Base-by-base conservation (phyloP, 176 grass and related monocot species). In the Tillandsia fasciculata region DNA sequence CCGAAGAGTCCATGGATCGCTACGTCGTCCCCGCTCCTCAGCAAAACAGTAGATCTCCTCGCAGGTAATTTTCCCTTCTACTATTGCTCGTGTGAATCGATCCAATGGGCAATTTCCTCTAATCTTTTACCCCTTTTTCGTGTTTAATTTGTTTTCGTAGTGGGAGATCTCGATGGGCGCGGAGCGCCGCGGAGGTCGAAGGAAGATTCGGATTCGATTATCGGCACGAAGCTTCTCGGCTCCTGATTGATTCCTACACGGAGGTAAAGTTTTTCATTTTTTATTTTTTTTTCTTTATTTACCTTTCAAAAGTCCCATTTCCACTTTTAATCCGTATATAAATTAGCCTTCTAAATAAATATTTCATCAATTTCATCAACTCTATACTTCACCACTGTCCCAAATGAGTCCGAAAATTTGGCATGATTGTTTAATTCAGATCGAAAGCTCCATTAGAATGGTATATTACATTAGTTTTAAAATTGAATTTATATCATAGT, bases 151-250 rank as follows among this genome's bases (percentile, higher is more conserved):
- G 23, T 18, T 77, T 18, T 15, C 15, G 26, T 10, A 56, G 52
- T 53, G 27, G 13, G 49, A 76, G 75, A 33, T 42, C 52, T 63
- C 54, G 50, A 67, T 97, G 93, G 93, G 79, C 69, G 50, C 89
- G 81, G 67, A 79, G 72, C 68, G 76, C 78, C 47, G 70, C 52
- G 26, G 93, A 97, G 80, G 29, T 97, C 50, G 86, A 97, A 65
- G 93, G 89, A 52, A 81, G 65, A 26, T 58, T 87, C 8, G 74
- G 81, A 69, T 59, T 80, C 66, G 72, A 75, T 33, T 90, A 80
- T 63, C 81, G 74, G 52, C 86, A 84, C 70, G 51, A 76, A 59
- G 70, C 87, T 15, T 87, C 82, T 63, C 81, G 78, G 26, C 84
- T 84, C n/a, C 86, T 92, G 63, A 64, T 90, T 33, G 66, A 92